Conservation (phyloP, 208 protist genomes). For the Phytomonas francai region DNA sequence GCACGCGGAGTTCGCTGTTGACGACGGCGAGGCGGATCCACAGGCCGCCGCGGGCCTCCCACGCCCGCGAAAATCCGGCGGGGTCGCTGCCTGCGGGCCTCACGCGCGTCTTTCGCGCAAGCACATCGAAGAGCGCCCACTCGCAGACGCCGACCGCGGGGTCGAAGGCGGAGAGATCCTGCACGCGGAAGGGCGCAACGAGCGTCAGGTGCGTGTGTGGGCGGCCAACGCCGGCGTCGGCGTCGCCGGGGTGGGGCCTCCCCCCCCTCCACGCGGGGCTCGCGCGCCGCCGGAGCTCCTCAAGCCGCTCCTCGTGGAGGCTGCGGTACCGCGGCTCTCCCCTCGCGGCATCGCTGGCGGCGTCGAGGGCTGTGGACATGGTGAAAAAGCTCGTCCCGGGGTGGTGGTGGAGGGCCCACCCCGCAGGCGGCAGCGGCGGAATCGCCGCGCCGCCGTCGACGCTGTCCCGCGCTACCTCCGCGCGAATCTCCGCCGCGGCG, state of each 20-base stretch:
- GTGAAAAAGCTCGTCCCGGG: constrained; percentile 51
- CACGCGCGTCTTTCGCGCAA: constrained; percentile 36
- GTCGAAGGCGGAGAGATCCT: constrained; percentile 55
- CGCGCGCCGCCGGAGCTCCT: neutral
- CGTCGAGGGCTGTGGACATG: constrained; percentile 22
- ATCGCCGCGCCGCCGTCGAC: constrained; percentile 56
- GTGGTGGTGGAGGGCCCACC: constrained; percentile 57
- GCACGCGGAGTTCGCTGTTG: constrained; percentile 77
- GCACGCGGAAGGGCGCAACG: constrained; percentile 62
- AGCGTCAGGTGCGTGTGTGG: constrained; percentile 33
- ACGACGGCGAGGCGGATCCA: constrained; percentile 62
- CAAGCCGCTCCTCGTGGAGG: constrained; percentile 26
- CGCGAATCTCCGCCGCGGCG: constrained; percentile 38
- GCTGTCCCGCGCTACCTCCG: constrained; percentile 62
- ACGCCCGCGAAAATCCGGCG: too few relatives aligned
- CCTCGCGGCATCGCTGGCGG: neutral
- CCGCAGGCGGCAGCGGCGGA: constrained; percentile 55
- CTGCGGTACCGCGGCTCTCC: constrained; percentile 38
- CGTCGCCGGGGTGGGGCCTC: neutral
- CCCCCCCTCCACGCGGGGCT: too few relatives aligned
- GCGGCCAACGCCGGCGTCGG: too few relatives aligned
- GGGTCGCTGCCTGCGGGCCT: too few relatives aligned
- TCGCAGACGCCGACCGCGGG: constrained; percentile 52
- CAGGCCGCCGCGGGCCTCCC: constrained; percentile 34
- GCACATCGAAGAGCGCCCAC: constrained; percentile 64